Evolutionary conservation across 169 alveolate species (phyloP).

Genomic region (Plasmodium billcollinsi): DNA sequence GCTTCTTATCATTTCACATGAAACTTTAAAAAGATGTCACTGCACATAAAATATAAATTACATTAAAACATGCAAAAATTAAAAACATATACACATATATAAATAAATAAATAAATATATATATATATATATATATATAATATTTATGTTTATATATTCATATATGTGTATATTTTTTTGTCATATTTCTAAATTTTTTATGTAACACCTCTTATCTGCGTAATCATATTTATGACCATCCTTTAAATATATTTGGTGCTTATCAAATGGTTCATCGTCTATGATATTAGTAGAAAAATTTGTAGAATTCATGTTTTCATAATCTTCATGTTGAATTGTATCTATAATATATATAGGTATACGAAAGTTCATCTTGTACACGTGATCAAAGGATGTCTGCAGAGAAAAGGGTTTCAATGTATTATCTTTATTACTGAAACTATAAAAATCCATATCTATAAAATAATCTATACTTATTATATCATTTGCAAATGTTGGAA

Average conservation of each 20-base stretch:
- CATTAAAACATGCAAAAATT: too few species aligned
- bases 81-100: too few species aligned
- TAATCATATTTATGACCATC: conserved; percentile 15
- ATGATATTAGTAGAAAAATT: too few species aligned
- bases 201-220: conserved; percentile 4
- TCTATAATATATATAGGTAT: conserved; percentile 27
- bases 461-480: conserved; percentile 17
- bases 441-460: conserved; percentile 24
- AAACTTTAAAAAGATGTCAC: too few species aligned
- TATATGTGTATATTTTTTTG: background rate
- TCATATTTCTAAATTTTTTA: conserved; percentile 18
- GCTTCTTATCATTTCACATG: too few species aligned
- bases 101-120: too few species aligned
- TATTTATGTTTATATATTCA: too few species aligned
- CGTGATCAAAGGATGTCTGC: conserved; percentile 1
- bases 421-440: conserved; percentile 5
- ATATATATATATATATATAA: too few species aligned
- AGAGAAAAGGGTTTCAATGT: background rate
- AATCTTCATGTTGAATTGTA: background rate
- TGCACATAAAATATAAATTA: too few species aligned
- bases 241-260: background rate
- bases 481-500: conserved; percentile 25
- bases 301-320: too few species aligned
- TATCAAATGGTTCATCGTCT: background rate
- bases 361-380: conserved; percentile 11